A percentile compares a stretch with the other conserved stretches of the same genome.
phyloP scores from a whole-genome alignment of 805 yeast species.

The Sungouiozyma intestinalis region DNA sequence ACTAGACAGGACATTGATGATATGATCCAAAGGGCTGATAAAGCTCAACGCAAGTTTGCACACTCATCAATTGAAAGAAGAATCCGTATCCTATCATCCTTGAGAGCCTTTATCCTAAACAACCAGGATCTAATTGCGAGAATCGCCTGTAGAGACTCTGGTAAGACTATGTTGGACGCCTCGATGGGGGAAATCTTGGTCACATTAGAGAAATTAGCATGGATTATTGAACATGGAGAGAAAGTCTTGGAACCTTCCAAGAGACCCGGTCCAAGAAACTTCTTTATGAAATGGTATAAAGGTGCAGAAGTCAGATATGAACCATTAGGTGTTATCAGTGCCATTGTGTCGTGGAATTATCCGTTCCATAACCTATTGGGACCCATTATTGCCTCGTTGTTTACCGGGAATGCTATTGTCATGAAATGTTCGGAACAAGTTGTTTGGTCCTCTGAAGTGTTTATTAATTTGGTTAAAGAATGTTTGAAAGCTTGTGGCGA shows the following conservation, averaged over 20 bases:
- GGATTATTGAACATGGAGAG: constrained; percentile 84
- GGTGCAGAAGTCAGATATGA: constrained; percentile 90
- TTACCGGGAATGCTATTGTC: constrained; percentile 85
- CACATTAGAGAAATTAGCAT: constrained; percentile 81
- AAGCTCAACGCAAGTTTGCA: constrained; percentile 29
- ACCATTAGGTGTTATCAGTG: constrained; percentile 79
- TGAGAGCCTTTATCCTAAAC: constrained; percentile 59
- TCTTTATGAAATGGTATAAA: constrained; percentile 72
- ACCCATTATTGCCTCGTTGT: constrained; percentile 79
- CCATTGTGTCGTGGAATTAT: constrained; percentile 93
- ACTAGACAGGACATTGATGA: constrained; percentile 62
- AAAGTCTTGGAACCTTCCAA: constrained; percentile 54
- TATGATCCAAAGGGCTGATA: constrained; percentile 35
- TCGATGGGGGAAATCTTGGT: constrained; percentile 95
- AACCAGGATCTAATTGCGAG: constrained; percentile 83
- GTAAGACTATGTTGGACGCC: constrained; percentile 92
- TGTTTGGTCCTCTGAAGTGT: constrained; percentile 85
- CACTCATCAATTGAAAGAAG: constrained; percentile 50
- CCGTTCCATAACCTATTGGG: constrained; percentile 93
- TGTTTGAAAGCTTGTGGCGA: constrained; percentile 66
- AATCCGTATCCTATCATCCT: constrained; percentile 57
- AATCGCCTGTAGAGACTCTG: constrained; percentile 93
- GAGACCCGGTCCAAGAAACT: constrained; percentile 80
- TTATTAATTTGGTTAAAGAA: constrained; percentile 56
- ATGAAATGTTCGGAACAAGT: constrained; percentile 95